Evolutionary conservation across 2,329 filamentous ascomycete genomes (phyloP).

Genomic region (Monilinia fructigena): DNA sequence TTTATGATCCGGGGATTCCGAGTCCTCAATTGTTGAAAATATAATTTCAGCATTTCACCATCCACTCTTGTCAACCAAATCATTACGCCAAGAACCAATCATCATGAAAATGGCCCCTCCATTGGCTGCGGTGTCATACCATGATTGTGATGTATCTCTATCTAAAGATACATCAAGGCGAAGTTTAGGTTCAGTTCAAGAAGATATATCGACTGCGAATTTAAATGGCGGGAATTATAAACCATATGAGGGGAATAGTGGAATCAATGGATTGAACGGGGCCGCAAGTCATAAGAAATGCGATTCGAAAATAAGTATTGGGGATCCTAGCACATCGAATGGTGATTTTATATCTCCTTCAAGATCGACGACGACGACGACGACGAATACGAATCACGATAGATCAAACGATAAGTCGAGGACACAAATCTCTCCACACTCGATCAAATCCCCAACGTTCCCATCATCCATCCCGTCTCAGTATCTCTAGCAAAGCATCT

Average conservation of each 20-base stretch:
- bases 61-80: background rate
- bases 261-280: background rate
- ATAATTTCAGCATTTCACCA: background rate
- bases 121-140: background rate
- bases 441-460: constrained; percentile 12
- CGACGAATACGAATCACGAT: background rate
- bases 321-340: background rate
- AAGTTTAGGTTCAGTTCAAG: constrained; percentile 9
- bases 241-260: background rate
- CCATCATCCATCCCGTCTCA: constrained; percentile 30
- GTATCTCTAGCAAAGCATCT: constrained; percentile 29
- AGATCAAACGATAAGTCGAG: background rate
- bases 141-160: background rate
- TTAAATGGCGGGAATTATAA: background rate
- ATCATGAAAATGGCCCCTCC: constrained; percentile 16
- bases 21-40: background rate
- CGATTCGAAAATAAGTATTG: constrained; percentile 19
- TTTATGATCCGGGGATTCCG: background rate
- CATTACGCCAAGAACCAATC: background rate
- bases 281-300: background rate
- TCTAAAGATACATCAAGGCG: constrained; percentile 5
- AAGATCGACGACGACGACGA: background rate
- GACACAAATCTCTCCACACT: background rate
- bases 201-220: constrained; percentile 3
- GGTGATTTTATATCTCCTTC: constrained; percentile 1